These are phyloP conservation scores for Fonsecaea pugnacius DNA, from an alignment of 2,329 filamentous ascomycete genomes.

Conservation along the genomic window DNA sequence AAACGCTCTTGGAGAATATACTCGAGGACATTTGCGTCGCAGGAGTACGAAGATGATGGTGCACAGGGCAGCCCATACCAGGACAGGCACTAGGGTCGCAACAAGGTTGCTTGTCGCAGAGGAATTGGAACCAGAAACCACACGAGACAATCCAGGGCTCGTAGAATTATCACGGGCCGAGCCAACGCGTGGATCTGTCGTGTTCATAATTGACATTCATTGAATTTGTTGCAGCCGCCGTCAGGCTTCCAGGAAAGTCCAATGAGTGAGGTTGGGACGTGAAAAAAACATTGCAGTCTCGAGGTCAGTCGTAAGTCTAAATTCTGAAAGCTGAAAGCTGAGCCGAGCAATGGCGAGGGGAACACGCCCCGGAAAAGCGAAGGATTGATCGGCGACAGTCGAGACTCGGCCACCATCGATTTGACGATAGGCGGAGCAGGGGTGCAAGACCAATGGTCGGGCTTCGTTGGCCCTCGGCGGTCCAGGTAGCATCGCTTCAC, in stretches of 20 bases:
- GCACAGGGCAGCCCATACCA: constrained; percentile 56
- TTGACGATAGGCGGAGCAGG: constrained; percentile 1
- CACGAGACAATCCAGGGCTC: constrained; percentile 45
- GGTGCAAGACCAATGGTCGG: not conserved
- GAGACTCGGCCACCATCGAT: not conserved
- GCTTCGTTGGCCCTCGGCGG: not conserved
- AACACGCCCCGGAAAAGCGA: not conserved
- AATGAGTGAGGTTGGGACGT: not conserved
- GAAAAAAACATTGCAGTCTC: not conserved
- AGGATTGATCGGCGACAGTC: not conserved
- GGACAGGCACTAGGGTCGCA: constrained; percentile 60
- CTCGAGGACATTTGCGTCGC: constrained; percentile 55
- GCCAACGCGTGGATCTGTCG: constrained; percentile 49
- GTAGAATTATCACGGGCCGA: constrained; percentile 51
- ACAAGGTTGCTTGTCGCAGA: constrained; percentile 51
- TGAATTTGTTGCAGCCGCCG: not conserved
- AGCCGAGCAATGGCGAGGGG: not conserved
- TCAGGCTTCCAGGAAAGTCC: not conserved
- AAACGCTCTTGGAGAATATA: constrained; percentile 62
- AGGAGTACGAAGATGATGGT: constrained; percentile 58
- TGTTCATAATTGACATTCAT: constrained; percentile 17
- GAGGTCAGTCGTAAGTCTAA: not conserved
- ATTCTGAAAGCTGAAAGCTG: not conserved
- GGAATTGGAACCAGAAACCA: constrained; percentile 46
- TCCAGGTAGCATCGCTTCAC: not conserved